Evolutionary conservation across 2,329 filamentous ascomycete species (phyloP), one percentile per base, ranked within the genome.

Genomic region (Penicillium expansum): DNA sequence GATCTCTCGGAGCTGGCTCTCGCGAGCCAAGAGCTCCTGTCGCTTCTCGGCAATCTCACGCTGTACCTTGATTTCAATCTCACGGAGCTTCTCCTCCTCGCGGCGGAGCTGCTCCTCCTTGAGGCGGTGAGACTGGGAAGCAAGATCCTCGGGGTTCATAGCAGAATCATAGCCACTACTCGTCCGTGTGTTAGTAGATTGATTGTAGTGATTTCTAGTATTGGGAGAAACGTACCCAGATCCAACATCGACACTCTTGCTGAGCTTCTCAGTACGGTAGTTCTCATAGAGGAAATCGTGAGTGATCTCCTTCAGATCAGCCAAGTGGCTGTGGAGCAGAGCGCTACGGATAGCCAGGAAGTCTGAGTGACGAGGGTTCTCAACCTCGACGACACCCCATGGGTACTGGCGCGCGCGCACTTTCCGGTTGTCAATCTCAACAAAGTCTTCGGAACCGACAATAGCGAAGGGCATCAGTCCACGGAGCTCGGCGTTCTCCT

Each of bases 201-300:
- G 35, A 51, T 57, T 58, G 48, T 18, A 24, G 11, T 37, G 6
- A 48, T 43, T 13, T 30, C 18, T 5, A 35, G 22, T 18, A 35
- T 22, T 18, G 45, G 44, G 42, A 50, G 56, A 60, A 59, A 91
- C 92, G 69, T 90, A 96, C 92, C 86, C 86, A 85, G 86, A 85
- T 78, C 86, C 84, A 79, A 90, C 90, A 76, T 97, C 92, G 68
- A 99, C 94, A 76, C 92, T 97, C 91, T 97, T 99, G 83, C 91
- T 96, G 70, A 99, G 90, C 83, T 97, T 97, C 90, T 99, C 94
- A 73, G 94, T 99, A 91, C 94, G 92, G 85, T 99, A 99, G 82
- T 99, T 99, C 78, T 99, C 94, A 81, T 99, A 99, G 64, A 99
- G 82, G 88, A 99, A 99, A 79, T 99, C 94, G 78, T 99, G 94